Conservation (phyloP, 2,329 filamentous ascomycete species). For the Pseudocercospora pini-densiflorae region DNA sequence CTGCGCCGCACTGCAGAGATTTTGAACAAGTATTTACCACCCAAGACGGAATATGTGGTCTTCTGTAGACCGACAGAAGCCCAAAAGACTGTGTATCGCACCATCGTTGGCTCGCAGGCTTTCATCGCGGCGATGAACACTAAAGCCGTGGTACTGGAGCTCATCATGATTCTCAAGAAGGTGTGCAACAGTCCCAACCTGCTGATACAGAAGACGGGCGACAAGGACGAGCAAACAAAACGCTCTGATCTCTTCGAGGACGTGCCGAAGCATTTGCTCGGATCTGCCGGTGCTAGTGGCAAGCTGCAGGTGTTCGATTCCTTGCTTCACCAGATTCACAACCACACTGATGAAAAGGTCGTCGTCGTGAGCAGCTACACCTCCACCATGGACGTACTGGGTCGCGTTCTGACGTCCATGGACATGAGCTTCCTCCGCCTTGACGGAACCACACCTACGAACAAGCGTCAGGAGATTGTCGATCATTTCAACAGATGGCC, state of each 20-base stretch:
- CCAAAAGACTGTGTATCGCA: slow-evolving; percentile 65
- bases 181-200: slow-evolving; percentile 73
- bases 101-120: slow-evolving; percentile 66
- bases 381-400: slow-evolving; percentile 70
- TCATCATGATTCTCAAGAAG: slow-evolving; percentile 75
- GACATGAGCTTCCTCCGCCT: slow-evolving; percentile 68
- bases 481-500: slow-evolving; percentile 70
- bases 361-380: slow-evolving; percentile 80
- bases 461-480: slow-evolving; percentile 69
- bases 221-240: slow-evolving; percentile 45
- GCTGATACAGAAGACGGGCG: slow-evolving; percentile 53
- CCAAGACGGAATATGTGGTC: slow-evolving; percentile 70
- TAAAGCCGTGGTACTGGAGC: slow-evolving; percentile 65
- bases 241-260: slow-evolving; percentile 38
- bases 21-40: slow-evolving; percentile 67
- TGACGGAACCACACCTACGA: slow-evolving; percentile 67
- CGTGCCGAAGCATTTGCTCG: slow-evolving; percentile 61
- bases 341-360: slow-evolving; percentile 69
- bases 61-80: slow-evolving; percentile 66
- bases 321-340: slow-evolving; percentile 64
- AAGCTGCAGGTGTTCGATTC: slow-evolving; percentile 71
- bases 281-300: slow-evolving; percentile 62
- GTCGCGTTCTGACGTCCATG: slow-evolving; percentile 63
- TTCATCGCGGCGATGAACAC: slow-evolving; percentile 67
- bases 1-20: slow-evolving; percentile 69